Evolutionary conservation across 2,329 filamentous ascomycete genomes (phyloP), one percentile per base, ranked within the genome.

Genomic region (Rosellinia necatrix): DNA sequence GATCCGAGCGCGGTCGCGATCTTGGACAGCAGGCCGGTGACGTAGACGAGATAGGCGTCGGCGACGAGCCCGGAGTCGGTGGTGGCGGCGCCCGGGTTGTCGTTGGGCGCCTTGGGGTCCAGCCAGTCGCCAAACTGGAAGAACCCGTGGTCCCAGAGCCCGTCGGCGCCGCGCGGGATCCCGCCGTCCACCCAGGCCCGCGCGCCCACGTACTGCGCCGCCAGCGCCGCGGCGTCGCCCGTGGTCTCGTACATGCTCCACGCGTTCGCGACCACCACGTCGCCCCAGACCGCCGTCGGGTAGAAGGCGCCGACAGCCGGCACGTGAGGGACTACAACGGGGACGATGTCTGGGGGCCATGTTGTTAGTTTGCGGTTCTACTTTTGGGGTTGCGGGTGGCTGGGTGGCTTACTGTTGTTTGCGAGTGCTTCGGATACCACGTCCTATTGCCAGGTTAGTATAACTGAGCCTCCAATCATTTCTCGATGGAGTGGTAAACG

Each of bases 91-190:
- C 69, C 72, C 0, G 78, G 72, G 7, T 72, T 62, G 0, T 76
- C 68, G 0, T 73, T 69, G 0, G 78, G 77, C 0, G 78, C 72
- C 3, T 71, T 70, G 0, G 79, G 79, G 50, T 80, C 78, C 1
- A 81, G 71, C 78, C 78, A 81, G 58, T 81, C 79, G 25, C 76
- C 71, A 30, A 72, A 72, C 54, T 80, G 77, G 40, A 68, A 69
- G 8, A 56, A 53, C 22, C 60, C 64, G 4, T 67, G 68, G 40
- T 72, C 63, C 78, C 78, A 81, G 0, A 81, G 67, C 2, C 74
- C 71, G 6, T 66, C 70, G 0, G 50, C 49, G 42, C 63, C 71
- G n/a, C 68, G 66, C 3, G 63, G 70, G 34, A 74, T 71, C 6
- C 71, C 72, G 21, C 58, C 69, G 58, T 72, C 71, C 0, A 79